phyloP scores from a whole-genome alignment of 306 rosid genomes.

The Prunus armeniaca region DNA sequence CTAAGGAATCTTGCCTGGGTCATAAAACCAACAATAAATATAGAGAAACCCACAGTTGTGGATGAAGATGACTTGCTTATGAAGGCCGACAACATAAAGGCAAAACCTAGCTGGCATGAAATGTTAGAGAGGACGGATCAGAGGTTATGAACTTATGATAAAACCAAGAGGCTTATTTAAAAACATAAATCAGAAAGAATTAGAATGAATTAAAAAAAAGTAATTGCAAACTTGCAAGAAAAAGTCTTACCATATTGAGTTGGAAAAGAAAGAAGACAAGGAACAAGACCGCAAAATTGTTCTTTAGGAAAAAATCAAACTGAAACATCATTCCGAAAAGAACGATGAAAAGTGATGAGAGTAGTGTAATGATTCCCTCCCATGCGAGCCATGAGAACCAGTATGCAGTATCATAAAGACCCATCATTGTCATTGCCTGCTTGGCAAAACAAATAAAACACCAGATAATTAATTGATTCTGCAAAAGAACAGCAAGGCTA shows the following conservation, averaged over 20 bases:
- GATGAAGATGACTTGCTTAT: conserved; percentile 78
- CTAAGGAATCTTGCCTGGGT: conserved; percentile 67
- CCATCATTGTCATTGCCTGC: conserved; percentile 83
- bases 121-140: conserved; percentile 14
- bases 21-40: conserved; percentile 75
- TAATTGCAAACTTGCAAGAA: conserved; percentile 4
- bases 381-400: conserved; percentile 85
- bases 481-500: background rate
- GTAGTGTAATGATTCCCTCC: conserved; percentile 55
- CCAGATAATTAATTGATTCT: background rate
- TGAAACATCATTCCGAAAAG: conserved; percentile 82
- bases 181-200: conserved; percentile 10
- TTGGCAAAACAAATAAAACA: conserved; percentile 3
- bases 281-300: conserved; percentile 55
- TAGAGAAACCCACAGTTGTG: conserved; percentile 74
- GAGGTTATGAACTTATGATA: background rate
- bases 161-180: background rate
- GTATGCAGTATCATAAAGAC: conserved; percentile 76
- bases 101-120: conserved; percentile 68
- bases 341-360: conserved; percentile 64
- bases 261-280: conserved; percentile 82
- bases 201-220: conserved; percentile 21
- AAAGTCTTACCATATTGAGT: conserved; percentile 73
- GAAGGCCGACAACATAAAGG: conserved; percentile 89
- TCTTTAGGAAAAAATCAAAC: conserved; percentile 58